These are phyloP conservation scores for Alectoria sarmentosa DNA, from an alignment of 495 filamentous ascomycete genomes.

Conservation along the genomic window DNA sequence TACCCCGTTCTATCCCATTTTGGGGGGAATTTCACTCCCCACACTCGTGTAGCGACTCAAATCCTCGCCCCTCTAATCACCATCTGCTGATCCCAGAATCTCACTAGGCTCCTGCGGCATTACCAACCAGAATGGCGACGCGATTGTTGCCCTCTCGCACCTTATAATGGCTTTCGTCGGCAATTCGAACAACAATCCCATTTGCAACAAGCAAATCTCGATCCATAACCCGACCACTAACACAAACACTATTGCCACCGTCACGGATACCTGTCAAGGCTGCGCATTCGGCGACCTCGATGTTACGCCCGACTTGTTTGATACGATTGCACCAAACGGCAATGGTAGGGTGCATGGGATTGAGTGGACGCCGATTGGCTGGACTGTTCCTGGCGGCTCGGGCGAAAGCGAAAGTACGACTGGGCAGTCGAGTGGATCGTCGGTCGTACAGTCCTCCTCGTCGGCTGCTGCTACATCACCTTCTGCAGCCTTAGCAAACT, in stretches of 20 bases:
- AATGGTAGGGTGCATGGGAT: background rate
- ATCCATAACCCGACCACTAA: background rate
- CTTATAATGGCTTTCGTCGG: background rate
- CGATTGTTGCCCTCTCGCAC: background rate
- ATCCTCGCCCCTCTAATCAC: background rate
- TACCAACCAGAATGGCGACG: background rate
- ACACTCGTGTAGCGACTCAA: background rate
- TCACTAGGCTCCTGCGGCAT: background rate
- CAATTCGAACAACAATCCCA: background rate
- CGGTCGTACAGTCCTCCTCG: background rate
- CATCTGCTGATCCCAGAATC: background rate
- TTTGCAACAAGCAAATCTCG: conserved; percentile 2
- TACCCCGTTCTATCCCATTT: background rate
- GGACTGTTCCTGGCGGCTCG: background rate
- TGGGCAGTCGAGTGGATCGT: background rate
- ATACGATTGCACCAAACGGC: background rate
- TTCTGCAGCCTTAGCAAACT: background rate
- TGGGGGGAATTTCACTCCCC: background rate
- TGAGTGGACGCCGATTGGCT: conserved; percentile 5
- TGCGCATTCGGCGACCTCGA: conserved; percentile 2
- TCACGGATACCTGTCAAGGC: background rate
- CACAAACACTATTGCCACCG: background rate
- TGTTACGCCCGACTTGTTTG: background rate
- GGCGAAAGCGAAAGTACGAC: background rate
- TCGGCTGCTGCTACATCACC: background rate